Evolutionary conservation across 164 flowering plant species (phyloP).

Genomic region (Aristolochia contorta): DNA sequence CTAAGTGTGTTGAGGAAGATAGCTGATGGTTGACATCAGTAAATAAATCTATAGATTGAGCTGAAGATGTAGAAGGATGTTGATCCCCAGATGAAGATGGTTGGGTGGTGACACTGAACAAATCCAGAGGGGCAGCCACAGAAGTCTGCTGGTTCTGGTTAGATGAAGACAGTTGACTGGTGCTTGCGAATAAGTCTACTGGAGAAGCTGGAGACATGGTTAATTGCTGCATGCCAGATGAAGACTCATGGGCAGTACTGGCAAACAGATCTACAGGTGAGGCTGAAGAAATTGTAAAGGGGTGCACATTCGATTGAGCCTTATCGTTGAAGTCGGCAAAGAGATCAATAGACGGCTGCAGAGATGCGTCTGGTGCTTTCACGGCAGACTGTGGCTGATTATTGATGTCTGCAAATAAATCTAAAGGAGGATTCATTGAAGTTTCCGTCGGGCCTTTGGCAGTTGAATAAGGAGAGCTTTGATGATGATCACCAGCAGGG

Average conservation of each 20-base stretch:
- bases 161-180: conserved; percentile 21
- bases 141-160: conserved; percentile 4
- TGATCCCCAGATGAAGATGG: conserved; percentile 10
- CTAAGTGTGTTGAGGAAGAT: conserved; percentile 14
- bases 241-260: conserved; percentile 21
- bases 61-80: conserved; percentile 7
- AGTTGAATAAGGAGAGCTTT: conserved; percentile 22
- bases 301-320: conserved; percentile 1
- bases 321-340: conserved; percentile 22
- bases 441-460: conserved; percentile 17
- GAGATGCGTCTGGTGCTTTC: conserved; percentile 12
- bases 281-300: conserved; percentile 8
- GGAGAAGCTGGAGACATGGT: conserved; percentile 18
- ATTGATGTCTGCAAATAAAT: conserved; percentile 27
- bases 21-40: conserved; percentile 25
- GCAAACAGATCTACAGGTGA: conserved; percentile 36
- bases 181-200: conserved; percentile 31
- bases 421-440: conserved; percentile 19
- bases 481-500: conserved; percentile 20
- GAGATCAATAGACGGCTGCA: conserved; percentile 25
- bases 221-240: not conserved
- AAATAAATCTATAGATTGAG: conserved; percentile 36
- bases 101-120: conserved; percentile 29
- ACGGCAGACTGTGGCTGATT: conserved; percentile 17
- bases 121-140: conserved; percentile 25